phyloP scores from a whole-genome alignment of 129 eudicot genomes.

The Deinandra increscens region DNA sequence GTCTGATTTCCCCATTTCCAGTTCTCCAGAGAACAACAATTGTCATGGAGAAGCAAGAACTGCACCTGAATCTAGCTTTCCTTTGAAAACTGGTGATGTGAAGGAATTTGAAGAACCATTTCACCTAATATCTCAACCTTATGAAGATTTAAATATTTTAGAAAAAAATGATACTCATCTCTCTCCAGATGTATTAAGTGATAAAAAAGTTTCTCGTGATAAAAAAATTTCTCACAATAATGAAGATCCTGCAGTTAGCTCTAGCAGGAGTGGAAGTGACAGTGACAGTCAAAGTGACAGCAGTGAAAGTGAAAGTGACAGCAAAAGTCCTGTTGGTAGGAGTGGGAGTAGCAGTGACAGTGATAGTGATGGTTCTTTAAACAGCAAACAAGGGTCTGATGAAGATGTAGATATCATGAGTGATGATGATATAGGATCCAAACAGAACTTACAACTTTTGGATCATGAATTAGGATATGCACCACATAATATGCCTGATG shows the following conservation, averaged over 20 bases:
- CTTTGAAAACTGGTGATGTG: constrained; percentile 27
- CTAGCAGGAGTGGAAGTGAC: constrained; percentile 72
- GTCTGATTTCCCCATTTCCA: constrained; percentile 30
- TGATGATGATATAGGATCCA: constrained; percentile 79
- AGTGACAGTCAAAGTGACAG: constrained; percentile 79
- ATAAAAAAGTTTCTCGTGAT: constrained; percentile 47
- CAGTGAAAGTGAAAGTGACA: constrained; percentile 67
- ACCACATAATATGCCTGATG: constrained; percentile 38
- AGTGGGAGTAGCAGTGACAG: constrained; percentile 89
- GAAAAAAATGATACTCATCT: constrained; percentile 52
- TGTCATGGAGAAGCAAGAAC: constrained; percentile 34
- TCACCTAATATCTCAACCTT: constrained; percentile 40
- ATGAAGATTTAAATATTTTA: constrained; percentile 32
- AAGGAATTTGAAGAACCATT: constrained; percentile 44
- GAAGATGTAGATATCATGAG: constrained; percentile 97
- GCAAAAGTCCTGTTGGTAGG: constrained; percentile 67
- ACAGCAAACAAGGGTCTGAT: constrained; percentile 91
- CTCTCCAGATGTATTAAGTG: constrained; percentile 53
- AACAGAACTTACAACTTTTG: constrained; percentile 29
- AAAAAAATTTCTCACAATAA: constrained; percentile 48
- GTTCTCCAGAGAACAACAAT: constrained; percentile 62
- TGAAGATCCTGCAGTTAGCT: constrained; percentile 52
- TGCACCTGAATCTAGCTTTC: constrained; percentile 33
- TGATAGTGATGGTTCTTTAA: constrained; percentile 82
- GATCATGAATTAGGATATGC: constrained; percentile 41